Conservation (phyloP, 306 rosid species). For the Fagus sylvatica region DNA sequence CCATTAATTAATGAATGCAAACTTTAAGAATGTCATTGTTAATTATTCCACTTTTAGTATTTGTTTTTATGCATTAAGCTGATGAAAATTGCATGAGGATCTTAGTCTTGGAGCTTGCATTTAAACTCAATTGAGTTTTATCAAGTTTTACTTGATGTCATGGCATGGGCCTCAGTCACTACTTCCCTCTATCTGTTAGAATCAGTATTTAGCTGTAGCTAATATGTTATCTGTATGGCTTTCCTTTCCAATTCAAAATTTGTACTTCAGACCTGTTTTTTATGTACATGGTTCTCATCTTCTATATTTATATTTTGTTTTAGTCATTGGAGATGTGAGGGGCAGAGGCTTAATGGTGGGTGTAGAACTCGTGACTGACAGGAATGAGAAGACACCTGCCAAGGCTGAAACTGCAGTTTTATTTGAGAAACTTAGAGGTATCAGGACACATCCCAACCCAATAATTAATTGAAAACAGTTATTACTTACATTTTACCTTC, state of each 20-base stretch:
- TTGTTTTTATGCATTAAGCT: neutral
- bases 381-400: constrained; percentile 69
- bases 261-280: neutral
- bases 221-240: neutral
- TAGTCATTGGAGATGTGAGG: constrained; percentile 87
- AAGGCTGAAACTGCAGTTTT: constrained; percentile 72
- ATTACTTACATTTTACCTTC: neutral
- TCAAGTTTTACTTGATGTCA: neutral
- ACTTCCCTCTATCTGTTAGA: neutral
- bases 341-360: constrained; percentile 92
- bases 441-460: neutral
- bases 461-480: neutral
- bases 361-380: constrained; percentile 67
- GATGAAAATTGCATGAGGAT: neutral
- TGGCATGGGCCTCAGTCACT: neutral
- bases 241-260: neutral
- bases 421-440: constrained; percentile 89
- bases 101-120: neutral
- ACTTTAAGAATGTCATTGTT: neutral
- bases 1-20: neutral
- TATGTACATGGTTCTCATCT: neutral
- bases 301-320: constrained; percentile 16
- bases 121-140: neutral
- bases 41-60: neutral
- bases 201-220: neutral